Base-by-base conservation (phyloP, 1,139 yeast species). In the Blastobotrys buckinghamii region DNA sequence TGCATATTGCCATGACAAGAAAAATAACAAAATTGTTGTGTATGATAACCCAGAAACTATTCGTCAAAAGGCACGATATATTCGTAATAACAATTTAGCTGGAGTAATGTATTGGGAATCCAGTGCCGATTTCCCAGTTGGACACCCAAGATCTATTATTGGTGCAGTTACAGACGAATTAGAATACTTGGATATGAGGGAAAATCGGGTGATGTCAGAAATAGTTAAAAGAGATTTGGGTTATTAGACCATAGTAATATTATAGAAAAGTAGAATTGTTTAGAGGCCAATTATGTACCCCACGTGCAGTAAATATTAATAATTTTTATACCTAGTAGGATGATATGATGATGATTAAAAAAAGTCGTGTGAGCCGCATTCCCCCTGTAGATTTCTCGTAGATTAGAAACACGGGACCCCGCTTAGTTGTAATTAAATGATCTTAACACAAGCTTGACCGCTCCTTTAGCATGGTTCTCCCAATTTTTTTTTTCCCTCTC, bases 81-180 rank as follows among this genome's bases (percentile, higher is more conserved):
- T 82, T 8, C 58, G 55, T 26, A 59, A 66, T 42, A 68, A 71
- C 6, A 59, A 69, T 0, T 69, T 88, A 9, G 95, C 83, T 0
- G 97, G 97, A 0, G 96, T 87, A 0, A 82, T 92, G 81, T 89
- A 88, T 83, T 92, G 97, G 97, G 96, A 89, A 59, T 83, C 95
- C 0, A 74, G 82, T 48, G 96, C 95, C 0, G 96, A 88, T 59
- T 52, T 49, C 20, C 58, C 69, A 0, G 53, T 52, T 6, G 43
- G 41, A 9, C 52, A 61, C 34, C 53, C 53, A 8, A 49, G 59
- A 26, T 63, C 66, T 2, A 49, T 66, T 22, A 56, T 67, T 12
- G 54, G 55, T 7, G 50, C 63, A 1, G 62, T 62, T 44, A 55
- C 64, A 1, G 41, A 56, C 13, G 50, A 48, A 5, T 27, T 64